phyloP scores from a whole-genome alignment of 192 early-diverging fungal species.

The Lunasporangiospora selenospora region DNA sequence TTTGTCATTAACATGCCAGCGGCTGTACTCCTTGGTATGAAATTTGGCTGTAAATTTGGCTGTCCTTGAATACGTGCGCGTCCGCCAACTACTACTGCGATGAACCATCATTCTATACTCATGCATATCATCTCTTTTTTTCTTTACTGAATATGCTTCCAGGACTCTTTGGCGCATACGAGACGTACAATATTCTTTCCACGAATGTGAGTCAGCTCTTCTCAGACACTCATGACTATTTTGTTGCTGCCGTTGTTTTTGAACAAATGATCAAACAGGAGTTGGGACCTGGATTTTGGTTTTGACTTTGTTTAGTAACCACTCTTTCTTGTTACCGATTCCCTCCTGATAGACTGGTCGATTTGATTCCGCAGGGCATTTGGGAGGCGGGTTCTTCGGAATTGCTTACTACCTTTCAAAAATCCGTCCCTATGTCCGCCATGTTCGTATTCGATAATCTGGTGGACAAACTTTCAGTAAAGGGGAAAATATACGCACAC shows the following conservation, averaged over 20 bases:
- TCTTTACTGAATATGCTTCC: background rate
- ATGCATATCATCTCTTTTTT: background rate
- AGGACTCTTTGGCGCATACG: slow-evolving; percentile 57
- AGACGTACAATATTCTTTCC: slow-evolving; percentile 49
- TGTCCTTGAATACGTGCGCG: background rate
- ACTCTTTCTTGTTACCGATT: background rate
- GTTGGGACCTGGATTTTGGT: too few relatives aligned
- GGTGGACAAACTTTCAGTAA: too few relatives aligned
- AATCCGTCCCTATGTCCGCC: slow-evolving; percentile 38
- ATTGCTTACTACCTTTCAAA: slow-evolving; percentile 50
- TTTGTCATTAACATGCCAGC: slow-evolving; percentile 62
- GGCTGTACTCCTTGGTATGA: slow-evolving; percentile 43
- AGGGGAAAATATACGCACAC: too few relatives aligned
- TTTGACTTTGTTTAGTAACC: background rate
- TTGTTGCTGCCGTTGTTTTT: too few relatives aligned
- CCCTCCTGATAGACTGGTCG: slow-evolving; percentile 38
- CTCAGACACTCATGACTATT: too few relatives aligned
- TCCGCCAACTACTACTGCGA: background rate
- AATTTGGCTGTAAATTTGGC: background rate
- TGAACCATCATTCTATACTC: background rate
- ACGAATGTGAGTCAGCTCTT: slow-evolving; percentile 16
- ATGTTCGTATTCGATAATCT: too few relatives aligned
- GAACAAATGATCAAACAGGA: too few relatives aligned
- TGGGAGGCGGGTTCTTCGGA: slow-evolving; percentile 55
- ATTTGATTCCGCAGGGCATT: slow-evolving; percentile 55